phyloP scores from a whole-genome alignment of 1,284 basidiomycete species.

The Phlebopus sp. region DNA sequence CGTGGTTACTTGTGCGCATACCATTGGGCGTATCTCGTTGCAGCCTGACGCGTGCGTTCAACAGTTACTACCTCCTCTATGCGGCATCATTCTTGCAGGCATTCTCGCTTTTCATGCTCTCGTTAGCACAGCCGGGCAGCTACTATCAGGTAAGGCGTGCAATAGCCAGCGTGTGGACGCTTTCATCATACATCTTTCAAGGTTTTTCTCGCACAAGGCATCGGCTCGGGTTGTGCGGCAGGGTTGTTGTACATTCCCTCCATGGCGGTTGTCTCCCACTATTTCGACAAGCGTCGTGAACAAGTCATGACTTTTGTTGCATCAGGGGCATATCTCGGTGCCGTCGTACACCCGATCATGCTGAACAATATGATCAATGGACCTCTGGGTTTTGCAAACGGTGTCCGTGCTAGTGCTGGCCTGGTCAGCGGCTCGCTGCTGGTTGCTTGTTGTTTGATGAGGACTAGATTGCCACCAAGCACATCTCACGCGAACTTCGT shows the following conservation, averaged over 20 bases:
- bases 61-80: conserved; percentile 28
- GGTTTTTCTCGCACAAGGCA: conserved; percentile 37
- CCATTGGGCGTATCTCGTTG: neutral
- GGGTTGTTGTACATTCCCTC: conserved; percentile 35
- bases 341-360: conserved; percentile 39
- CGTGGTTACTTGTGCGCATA: conserved; percentile 34
- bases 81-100: conserved; percentile 29
- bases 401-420: conserved; percentile 34
- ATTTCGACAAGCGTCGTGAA: conserved; percentile 33
- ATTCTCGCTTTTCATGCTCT: conserved; percentile 38
- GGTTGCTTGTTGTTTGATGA: conserved; percentile 30
- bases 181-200: conserved; percentile 10
- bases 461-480: conserved; percentile 25
- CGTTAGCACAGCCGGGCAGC: conserved; percentile 30
- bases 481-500: conserved; percentile 19
- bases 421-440: conserved; percentile 29
- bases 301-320: conserved; percentile 36
- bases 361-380: conserved; percentile 39
- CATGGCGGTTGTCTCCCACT: conserved; percentile 36
- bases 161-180: neutral
- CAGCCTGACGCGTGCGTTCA: neutral
- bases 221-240: conserved; percentile 31
- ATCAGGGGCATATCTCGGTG: conserved; percentile 36
- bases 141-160: conserved; percentile 32
- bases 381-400: conserved; percentile 28